phyloP scores from a whole-genome alignment of 2,329 filamentous ascomycete species.

The Fusarium sulawesiense region DNA sequence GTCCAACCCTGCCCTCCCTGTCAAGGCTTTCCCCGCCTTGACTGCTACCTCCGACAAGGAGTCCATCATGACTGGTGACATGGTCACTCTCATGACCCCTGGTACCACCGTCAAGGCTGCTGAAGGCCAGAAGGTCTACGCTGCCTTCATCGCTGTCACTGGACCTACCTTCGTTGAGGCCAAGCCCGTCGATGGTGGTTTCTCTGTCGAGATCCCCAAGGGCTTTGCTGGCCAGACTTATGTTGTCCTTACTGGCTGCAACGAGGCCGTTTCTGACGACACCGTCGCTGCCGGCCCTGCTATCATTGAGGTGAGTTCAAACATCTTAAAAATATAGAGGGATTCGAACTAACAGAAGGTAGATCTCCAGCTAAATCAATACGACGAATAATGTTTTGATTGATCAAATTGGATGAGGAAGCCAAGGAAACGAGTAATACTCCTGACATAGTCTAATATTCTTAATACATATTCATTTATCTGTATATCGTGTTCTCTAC shows the following conservation, averaged over 20 bases:
- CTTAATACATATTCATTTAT: neutral
- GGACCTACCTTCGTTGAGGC: constrained; percentile 40
- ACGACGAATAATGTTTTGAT: neutral
- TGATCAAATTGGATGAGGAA: neutral
- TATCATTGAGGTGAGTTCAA: constrained; percentile 45
- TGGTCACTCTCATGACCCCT: constrained; percentile 45
- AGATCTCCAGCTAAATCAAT: constrained; percentile 29
- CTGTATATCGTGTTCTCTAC: neutral
- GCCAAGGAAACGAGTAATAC: no score
- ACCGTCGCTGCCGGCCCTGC: constrained; percentile 54
- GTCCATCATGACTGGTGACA: constrained; percentile 41
- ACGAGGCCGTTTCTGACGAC: constrained; percentile 50
- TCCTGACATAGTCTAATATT: neutral
- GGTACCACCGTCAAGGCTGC: constrained; percentile 43
- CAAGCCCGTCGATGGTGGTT: constrained; percentile 37
- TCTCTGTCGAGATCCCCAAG: constrained; percentile 42
- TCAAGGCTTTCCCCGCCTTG: constrained; percentile 69
- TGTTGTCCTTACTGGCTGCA: constrained; percentile 53
- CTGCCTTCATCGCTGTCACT: constrained; percentile 51
- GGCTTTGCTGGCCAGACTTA: constrained; percentile 55
- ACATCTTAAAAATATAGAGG: no score
- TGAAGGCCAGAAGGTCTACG: constrained; percentile 45
- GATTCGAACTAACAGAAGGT: neutral
- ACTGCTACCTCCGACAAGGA: constrained; percentile 45
- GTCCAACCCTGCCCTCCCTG: constrained; percentile 65